Percentiles rank a stretch among this genome's conserved stretches.
These are phyloP conservation scores for Eleusine indica DNA, from an alignment of 176 grass and related monocot genomes.

Conservation along the genomic window DNA sequence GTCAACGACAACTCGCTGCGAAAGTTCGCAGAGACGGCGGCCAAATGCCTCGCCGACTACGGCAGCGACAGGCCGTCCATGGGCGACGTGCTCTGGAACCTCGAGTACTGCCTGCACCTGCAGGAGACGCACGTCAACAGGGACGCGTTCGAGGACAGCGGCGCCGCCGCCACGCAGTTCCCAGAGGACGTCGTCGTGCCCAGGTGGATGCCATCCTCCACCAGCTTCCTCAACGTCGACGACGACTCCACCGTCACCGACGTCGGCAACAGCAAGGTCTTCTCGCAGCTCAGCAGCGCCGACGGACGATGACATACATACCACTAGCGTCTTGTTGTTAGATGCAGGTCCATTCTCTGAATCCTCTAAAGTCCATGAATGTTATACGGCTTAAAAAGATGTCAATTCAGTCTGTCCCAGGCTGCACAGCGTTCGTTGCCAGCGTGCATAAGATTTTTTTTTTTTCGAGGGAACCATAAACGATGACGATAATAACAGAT, in stretches of 20 bases:
- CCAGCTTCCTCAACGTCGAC: conserved; percentile 33
- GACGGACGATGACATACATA: conserved; percentile 54
- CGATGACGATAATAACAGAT: neutral
- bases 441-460: neutral
- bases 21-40: conserved; percentile 62
- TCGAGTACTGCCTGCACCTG: conserved; percentile 70
- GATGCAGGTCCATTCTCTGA: no score
- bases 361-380: no score
- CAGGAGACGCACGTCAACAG: conserved; percentile 51
- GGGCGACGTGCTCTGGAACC: conserved; percentile 72
- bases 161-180: conserved; percentile 38
- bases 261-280: conserved; percentile 40
- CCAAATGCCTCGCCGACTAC: conserved; percentile 61
- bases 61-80: conserved; percentile 60
- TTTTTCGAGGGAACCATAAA: no score
- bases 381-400: no score
- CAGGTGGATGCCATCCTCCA: conserved; percentile 40
- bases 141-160: conserved; percentile 59
- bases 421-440: no score
- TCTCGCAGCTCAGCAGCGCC: conserved; percentile 53
- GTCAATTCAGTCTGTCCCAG: no score
- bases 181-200: conserved; percentile 43
- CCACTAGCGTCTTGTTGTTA: no score
- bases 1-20: conserved; percentile 54
- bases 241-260: conserved; percentile 22